These are phyloP conservation scores for Steccherinum ochraceum DNA, from an alignment of 768 basidiomycete species.

Conservation along the genomic window DNA sequence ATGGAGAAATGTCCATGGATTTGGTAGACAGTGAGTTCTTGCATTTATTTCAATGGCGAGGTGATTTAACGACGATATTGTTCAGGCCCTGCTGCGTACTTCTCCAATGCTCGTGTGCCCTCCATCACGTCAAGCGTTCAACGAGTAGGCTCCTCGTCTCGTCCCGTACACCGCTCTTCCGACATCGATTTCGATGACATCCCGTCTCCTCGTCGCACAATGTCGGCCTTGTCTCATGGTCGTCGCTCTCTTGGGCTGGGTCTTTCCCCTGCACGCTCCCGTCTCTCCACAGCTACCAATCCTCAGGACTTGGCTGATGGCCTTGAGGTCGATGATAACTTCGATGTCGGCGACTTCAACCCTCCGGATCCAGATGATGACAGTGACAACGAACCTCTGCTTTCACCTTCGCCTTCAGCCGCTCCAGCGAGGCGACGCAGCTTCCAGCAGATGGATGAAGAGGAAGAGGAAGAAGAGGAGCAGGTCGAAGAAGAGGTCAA, in stretches of 20 bases:
- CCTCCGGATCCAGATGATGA: constrained; percentile 6
- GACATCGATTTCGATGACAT: constrained; percentile 30
- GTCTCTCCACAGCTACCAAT: constrained; percentile 16
- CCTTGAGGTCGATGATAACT: constrained; percentile 11
- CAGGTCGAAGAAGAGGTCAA: constrained; percentile 16
- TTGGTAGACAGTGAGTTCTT: constrained; percentile 57
- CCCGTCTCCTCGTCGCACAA: constrained; percentile 26
- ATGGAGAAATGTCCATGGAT: constrained; percentile 78
- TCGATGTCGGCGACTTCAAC: constrained; percentile 13
- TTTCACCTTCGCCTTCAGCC: background rate
- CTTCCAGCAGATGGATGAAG: constrained; percentile 25
- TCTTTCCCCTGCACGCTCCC: constrained; percentile 15
- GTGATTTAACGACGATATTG: too few species aligned
- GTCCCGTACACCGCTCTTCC: constrained; percentile 21
- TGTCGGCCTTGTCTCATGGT: constrained; percentile 10
- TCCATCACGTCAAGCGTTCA: constrained; percentile 24
- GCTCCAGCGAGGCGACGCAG: background rate
- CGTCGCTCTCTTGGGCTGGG: constrained; percentile 16
- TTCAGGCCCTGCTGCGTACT: constrained; percentile 26
- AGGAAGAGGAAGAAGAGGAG: constrained; percentile 20
- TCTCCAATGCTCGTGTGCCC: constrained; percentile 19
- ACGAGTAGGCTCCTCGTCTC: constrained; percentile 26
- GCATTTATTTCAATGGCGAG: background rate
- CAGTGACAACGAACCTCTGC: constrained; percentile 4
- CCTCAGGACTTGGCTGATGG: constrained; percentile 11